phyloP scores from a whole-genome alignment of 1,284 basidiomycete species.

The Thelephora terrestris region DNA sequence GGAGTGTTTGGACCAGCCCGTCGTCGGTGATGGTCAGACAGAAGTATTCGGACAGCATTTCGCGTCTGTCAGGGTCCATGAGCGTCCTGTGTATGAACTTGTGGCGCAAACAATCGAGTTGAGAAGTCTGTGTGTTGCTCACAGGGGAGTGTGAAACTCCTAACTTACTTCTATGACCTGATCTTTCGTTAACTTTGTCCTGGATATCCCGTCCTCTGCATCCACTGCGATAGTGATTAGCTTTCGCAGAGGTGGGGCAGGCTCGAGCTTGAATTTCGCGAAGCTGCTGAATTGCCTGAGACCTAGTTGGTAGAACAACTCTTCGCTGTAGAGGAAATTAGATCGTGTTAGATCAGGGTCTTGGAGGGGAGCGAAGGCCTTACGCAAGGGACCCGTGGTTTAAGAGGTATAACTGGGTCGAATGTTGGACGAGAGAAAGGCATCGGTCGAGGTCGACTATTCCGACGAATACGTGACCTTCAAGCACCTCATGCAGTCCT shows the following conservation, averaged over 20 bases:
- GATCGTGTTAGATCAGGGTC: not conserved
- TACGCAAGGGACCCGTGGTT: conserved; percentile 80
- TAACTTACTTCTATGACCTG: conserved; percentile 65
- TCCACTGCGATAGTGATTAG: conserved; percentile 77
- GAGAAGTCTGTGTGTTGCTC: not conserved
- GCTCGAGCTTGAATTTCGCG: conserved; percentile 69
- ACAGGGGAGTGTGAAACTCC: not conserved
- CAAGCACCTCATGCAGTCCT: conserved; percentile 80
- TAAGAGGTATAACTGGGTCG: conserved; percentile 82
- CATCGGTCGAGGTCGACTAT: conserved; percentile 74
- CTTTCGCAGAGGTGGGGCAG: conserved; percentile 63
- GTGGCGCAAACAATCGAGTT: not conserved
- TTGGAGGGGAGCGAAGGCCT: conserved; percentile 20
- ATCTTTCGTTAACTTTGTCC: conserved; percentile 39
- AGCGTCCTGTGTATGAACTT: conserved; percentile 56
- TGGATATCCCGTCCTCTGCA: conserved; percentile 48
- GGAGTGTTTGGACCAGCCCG: conserved; percentile 66
- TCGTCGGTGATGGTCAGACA: conserved; percentile 57
- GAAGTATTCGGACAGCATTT: conserved; percentile 94
- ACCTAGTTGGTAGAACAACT: conserved; percentile 92
- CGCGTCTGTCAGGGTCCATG: conserved; percentile 37
- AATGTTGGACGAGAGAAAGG: conserved; percentile 80
- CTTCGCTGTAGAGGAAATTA: conserved; percentile 50
- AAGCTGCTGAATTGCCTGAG: conserved; percentile 88
- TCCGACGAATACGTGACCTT: conserved; percentile 88